phyloP scores from a whole-genome alignment of 2,329 filamentous ascomycete species.

The Trichoderma sp. region DNA sequence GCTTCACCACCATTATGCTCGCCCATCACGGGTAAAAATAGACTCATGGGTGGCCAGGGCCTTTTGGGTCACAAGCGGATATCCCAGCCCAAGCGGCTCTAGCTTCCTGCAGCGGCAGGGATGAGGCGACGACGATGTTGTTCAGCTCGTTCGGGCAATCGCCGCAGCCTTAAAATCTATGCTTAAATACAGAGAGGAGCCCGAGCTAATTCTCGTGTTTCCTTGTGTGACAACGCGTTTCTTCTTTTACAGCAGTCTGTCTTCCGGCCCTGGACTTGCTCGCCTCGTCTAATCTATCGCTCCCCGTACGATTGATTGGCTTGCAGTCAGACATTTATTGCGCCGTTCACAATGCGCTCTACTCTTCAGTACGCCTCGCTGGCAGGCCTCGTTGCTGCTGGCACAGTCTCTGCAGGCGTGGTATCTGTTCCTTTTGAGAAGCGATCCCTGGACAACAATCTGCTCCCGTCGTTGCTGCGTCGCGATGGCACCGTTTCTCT shows the following conservation, averaged over 20 bases:
- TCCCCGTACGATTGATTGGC: neutral
- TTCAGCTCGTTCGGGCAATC: slow-evolving; percentile 26
- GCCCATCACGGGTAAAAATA: neutral
- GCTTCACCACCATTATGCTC: neutral
- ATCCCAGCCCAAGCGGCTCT: slow-evolving; percentile 18
- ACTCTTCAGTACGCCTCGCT: slow-evolving; percentile 14
- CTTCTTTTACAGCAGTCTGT: neutral
- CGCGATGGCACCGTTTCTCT: slow-evolving; percentile 41
- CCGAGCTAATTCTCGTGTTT: neutral
- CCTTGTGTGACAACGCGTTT: neutral
- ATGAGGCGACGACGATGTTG: slow-evolving; percentile 1
- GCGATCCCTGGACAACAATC: slow-evolving; percentile 9
- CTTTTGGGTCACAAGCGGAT: neutral
- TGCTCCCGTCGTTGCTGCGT: slow-evolving; percentile 32
- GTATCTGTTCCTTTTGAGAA: slow-evolving; percentile 33
- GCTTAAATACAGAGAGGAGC: slow-evolving; percentile 19
- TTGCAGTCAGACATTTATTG: too few relatives aligned
- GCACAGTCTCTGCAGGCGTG: slow-evolving; percentile 33
- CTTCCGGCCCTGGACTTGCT: neutral
- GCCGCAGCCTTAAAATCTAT: slow-evolving; percentile 21
- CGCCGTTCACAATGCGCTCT: slow-evolving; percentile 16
- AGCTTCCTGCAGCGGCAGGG: slow-evolving; percentile 22
- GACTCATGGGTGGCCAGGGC: slow-evolving; percentile 15
- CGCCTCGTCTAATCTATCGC: neutral
- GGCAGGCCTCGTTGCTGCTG: slow-evolving; percentile 27